These are phyloP conservation scores for Rubia yunnanensis DNA, from an alignment of 257 asterid species.

Conservation along the genomic window DNA sequence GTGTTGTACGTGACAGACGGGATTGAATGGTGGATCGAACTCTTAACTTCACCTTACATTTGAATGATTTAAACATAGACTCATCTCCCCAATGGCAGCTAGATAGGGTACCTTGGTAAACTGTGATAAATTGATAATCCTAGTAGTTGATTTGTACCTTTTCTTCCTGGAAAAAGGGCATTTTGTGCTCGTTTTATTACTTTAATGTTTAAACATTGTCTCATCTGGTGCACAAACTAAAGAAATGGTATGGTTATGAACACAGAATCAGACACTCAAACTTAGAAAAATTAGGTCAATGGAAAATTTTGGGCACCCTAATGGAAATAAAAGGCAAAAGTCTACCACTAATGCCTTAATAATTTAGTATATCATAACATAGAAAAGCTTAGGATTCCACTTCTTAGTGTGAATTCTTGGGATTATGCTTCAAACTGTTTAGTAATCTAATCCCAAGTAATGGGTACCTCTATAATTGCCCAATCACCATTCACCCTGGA, in stretches of 20 bases:
- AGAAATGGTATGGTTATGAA: background rate
- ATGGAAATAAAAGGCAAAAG: constrained; percentile 11
- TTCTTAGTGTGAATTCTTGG: background rate
- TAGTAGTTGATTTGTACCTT: constrained; percentile 1
- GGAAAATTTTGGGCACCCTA: constrained; percentile 9
- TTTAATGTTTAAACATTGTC: constrained; percentile 5
- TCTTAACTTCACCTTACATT: no score
- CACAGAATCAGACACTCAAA: background rate
- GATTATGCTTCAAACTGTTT: constrained; percentile 15
- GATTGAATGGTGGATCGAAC: no score
- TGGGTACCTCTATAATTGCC: constrained; percentile 2
- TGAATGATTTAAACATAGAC: constrained; percentile 1
- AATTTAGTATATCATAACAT: constrained; percentile 14
- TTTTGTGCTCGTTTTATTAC: constrained; percentile 3
- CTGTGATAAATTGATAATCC: constrained; percentile 12
- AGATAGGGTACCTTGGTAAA: constrained; percentile 10
- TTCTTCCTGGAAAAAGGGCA: constrained; percentile 4
- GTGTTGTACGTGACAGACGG: no score
- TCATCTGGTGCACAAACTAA: constrained; percentile 9
- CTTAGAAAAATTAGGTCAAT: constrained; percentile 21
- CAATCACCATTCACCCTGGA: constrained; percentile 4
- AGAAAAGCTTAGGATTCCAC: constrained; percentile 17
- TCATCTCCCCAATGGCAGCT: background rate
- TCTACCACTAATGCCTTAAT: constrained; percentile 6
- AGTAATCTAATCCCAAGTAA: constrained; percentile 5